phyloP scores from a whole-genome alignment of 331 rosid species.

The Pyracantha coccinea region DNA sequence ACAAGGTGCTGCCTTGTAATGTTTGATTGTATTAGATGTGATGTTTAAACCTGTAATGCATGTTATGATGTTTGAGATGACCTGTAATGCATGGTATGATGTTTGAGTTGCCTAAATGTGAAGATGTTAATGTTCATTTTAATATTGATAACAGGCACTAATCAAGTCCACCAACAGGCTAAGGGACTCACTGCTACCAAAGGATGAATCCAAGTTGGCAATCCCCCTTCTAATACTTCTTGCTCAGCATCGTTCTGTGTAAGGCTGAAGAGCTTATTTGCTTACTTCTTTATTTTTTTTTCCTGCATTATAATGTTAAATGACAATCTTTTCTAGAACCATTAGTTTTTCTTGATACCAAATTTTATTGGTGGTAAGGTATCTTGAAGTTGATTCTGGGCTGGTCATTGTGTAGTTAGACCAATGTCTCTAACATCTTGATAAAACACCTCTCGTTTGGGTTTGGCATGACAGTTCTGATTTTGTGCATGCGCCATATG shows the following conservation, averaged over 20 bases:
- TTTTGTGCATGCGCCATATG: not conserved
- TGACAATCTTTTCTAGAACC: not conserved
- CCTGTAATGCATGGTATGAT: not conserved
- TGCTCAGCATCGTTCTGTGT: constrained; percentile 98
- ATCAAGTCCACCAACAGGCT: constrained; percentile 90
- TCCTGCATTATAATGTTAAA: not conserved
- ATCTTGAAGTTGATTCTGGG: not conserved
- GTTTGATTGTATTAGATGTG: not conserved
- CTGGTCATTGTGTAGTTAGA: not conserved
- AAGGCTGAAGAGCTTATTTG: constrained; percentile 32
- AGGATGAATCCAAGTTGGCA: constrained; percentile 92
- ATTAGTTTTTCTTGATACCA: not conserved
- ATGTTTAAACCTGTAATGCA: not conserved
- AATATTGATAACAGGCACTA: constrained; percentile 42
- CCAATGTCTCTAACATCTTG: not conserved
- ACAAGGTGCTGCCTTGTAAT: constrained; percentile 57
- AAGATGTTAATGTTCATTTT: constrained; percentile 3
- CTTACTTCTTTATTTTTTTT: not conserved
- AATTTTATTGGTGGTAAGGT: not conserved
- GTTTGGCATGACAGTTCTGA: not conserved
- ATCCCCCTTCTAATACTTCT: constrained; percentile 81
- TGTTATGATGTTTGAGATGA: not conserved
- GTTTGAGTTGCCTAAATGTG: constrained; percentile 11
- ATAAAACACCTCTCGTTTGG: not conserved
- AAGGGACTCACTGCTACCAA: constrained; percentile 79